These are phyloP conservation scores for Xylaria sp. DNA, from an alignment of 2,329 filamentous ascomycete genomes.

Conservation along the genomic window DNA sequence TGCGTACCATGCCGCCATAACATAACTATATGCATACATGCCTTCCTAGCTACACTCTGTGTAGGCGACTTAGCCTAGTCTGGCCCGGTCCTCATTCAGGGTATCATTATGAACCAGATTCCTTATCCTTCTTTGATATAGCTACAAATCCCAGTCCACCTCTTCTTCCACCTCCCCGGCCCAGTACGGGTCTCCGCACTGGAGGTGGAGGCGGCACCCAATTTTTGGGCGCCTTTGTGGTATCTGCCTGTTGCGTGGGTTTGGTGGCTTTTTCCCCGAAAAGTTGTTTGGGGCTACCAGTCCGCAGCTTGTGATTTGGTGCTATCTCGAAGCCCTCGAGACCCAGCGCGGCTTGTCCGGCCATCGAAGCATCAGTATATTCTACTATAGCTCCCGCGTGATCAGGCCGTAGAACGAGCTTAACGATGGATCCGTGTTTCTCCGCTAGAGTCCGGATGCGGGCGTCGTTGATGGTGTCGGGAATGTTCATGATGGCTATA, in stretches of 20 bases:
- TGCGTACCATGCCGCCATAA: constrained; percentile 7
- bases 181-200: constrained; percentile 57
- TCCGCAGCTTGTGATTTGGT: constrained; percentile 62
- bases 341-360: constrained; percentile 75
- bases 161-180: constrained; percentile 44
- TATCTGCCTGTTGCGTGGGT: constrained; percentile 54
- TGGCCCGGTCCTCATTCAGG: not conserved
- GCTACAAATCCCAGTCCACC: constrained; percentile 58
- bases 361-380: constrained; percentile 74
- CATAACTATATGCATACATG: constrained; percentile 18
- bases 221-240: constrained; percentile 43
- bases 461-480: constrained; percentile 91
- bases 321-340: constrained; percentile 68
- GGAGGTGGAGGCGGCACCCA: constrained; percentile 59
- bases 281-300: constrained; percentile 66
- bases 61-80: not conserved
- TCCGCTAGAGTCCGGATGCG: constrained; percentile 80
- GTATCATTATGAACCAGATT: constrained; percentile 27
- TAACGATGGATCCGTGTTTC: constrained; percentile 75
- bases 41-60: not conserved
- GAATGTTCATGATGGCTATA: constrained; percentile 83
- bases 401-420: constrained; percentile 81
- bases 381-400: constrained; percentile 90
- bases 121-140: constrained; percentile 42
- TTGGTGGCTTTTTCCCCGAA: constrained; percentile 61